A percentile compares a stretch with the other conserved stretches of the same genome.
Evolutionary conservation across 1,284 basidiomycete species (phyloP).

Genomic region (Moesziomyces sp.): DNA sequence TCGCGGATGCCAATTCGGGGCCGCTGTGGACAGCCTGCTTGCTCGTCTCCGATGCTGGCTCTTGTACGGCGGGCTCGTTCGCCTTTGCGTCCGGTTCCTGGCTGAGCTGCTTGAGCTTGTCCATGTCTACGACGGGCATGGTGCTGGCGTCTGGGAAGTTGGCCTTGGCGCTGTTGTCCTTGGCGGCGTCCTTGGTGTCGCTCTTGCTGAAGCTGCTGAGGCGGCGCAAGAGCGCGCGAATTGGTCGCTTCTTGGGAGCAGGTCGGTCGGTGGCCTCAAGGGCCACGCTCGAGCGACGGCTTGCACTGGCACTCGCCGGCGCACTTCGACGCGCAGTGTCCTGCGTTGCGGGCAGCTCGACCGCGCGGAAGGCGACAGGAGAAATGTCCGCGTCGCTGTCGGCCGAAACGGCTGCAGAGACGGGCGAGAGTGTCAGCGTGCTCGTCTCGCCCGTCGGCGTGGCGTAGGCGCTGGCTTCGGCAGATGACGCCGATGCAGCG

Average conservation of each 20-base stretch:
- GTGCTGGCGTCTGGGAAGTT: slow-evolving; percentile 31
- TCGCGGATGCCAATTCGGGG: background rate
- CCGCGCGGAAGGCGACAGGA: slow-evolving; percentile 30
- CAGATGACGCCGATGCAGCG: slow-evolving; percentile 1
- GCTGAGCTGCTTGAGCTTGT: slow-evolving; percentile 29
- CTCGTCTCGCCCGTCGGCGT: slow-evolving; percentile 19
- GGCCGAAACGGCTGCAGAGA: slow-evolving; percentile 28
- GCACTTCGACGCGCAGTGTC: slow-evolving; percentile 6
- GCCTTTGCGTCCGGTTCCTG: slow-evolving; percentile 6
- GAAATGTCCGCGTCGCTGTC: slow-evolving; percentile 38
- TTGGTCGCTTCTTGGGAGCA: slow-evolving; percentile 18
- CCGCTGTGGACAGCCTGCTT: background rate
- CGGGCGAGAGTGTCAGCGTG: slow-evolving; percentile 21
- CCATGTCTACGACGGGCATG: slow-evolving; percentile 42
- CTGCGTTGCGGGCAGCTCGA: slow-evolving; percentile 20
- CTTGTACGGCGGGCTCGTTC: background rate
- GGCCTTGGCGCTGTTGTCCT: slow-evolving; percentile 29
- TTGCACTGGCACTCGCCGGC: slow-evolving; percentile 13
- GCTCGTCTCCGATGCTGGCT: background rate
- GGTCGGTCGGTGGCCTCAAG: slow-evolving; percentile 9
- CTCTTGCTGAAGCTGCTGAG: slow-evolving; percentile 47
- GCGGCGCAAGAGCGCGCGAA: slow-evolving; percentile 33
- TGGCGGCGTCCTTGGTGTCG: slow-evolving; percentile 3
- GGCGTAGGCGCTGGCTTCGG: slow-evolving; percentile 15
- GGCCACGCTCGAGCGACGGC: slow-evolving; percentile 23